Conservation (phyloP, 2,329 filamentous ascomycete genomes). For the Boeremia exigua region DNA sequence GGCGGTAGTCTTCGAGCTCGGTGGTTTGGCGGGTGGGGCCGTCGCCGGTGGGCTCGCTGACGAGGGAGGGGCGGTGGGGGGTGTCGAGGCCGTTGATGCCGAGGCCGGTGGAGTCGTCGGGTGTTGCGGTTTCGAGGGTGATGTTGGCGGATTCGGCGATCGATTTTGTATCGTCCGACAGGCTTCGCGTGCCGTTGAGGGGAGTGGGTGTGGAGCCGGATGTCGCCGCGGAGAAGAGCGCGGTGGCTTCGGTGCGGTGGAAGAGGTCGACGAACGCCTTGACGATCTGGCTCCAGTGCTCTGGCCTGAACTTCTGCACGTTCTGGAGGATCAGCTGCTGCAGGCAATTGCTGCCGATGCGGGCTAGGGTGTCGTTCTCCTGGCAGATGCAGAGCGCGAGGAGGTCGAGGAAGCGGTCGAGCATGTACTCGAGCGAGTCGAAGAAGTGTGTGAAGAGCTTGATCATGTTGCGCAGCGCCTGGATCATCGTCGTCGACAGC, state of each 20-base stretch:
- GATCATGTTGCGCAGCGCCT: conserved; percentile 97
- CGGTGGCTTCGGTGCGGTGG: conserved; percentile 89
- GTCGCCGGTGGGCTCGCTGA: conserved; percentile 42
- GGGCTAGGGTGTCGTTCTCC: conserved; percentile 96
- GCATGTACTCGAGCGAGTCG: conserved; percentile 93
- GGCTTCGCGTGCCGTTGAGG: conserved; percentile 56
- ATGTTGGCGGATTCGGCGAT: conserved; percentile 44
- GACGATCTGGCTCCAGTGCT: conserved; percentile 94
- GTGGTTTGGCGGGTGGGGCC: conserved; percentile 45
- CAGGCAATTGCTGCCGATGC: conserved; percentile 97
- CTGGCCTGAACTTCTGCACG: conserved; percentile 83
- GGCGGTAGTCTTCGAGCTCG: conserved; percentile 85
- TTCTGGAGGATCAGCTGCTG: conserved; percentile 97
- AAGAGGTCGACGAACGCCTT: conserved; percentile 96
- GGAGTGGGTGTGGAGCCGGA: conserved; percentile 55
- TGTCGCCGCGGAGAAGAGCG: conserved; percentile 86
- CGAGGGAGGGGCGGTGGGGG: conserved; percentile 37
- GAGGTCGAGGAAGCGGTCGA: conserved; percentile 94
- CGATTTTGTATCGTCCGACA: conserved; percentile 51
- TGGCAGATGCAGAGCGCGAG: conserved; percentile 96
- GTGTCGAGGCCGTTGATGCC: conserved; percentile 52
- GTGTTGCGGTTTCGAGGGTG: conserved; percentile 39
- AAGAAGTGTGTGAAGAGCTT: conserved; percentile 99
- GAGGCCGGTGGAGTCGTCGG: conserved; percentile 48
- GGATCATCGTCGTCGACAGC: conserved; percentile 99